Percentiles rank a stretch among this genome's conserved stretches.
Conservation (phyloP, 352 stramenopile genomes). For the Phytopythium vexans region DNA sequence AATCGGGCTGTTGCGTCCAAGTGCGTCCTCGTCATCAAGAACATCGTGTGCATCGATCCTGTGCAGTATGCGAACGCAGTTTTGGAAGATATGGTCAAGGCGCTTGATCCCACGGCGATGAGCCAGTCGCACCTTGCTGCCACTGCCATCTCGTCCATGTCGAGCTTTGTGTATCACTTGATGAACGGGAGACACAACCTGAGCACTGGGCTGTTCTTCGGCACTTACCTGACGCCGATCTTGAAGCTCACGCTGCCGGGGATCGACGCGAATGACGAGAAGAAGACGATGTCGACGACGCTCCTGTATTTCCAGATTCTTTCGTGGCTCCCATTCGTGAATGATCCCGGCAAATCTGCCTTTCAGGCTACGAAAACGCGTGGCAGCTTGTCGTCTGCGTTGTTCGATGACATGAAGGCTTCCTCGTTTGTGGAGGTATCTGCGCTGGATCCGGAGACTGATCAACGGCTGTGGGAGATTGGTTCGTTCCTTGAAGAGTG, state of each 20-base stretch:
- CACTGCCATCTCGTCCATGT: slow-evolving; percentile 68
- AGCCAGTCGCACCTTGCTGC: slow-evolving; percentile 71
- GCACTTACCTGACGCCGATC: slow-evolving; percentile 51
- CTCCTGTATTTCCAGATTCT: slow-evolving; percentile 67
- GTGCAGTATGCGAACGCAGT: slow-evolving; percentile 34
- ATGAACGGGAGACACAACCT: slow-evolving; percentile 53
- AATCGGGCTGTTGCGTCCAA: slow-evolving; percentile 53
- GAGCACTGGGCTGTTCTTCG: slow-evolving; percentile 47
- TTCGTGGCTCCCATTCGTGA: slow-evolving; percentile 66
- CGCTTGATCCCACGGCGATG: slow-evolving; percentile 58
- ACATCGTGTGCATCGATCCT: slow-evolving; percentile 52
- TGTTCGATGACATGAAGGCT: slow-evolving; percentile 43
- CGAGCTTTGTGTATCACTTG: slow-evolving; percentile 53
- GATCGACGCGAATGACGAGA: slow-evolving; percentile 78
- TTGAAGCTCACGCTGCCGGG: slow-evolving; percentile 61
- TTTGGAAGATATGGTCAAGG: slow-evolving; percentile 71
- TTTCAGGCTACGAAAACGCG: slow-evolving; percentile 37
- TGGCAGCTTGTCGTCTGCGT: slow-evolving; percentile 19
- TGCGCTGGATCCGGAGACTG: slow-evolving; percentile 23
- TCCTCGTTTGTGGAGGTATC: slow-evolving; percentile 38
- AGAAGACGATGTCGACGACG: slow-evolving; percentile 64
- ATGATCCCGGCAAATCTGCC: slow-evolving; percentile 46
- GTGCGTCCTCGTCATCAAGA: slow-evolving; percentile 74
- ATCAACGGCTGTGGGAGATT: slow-evolving; percentile 57
- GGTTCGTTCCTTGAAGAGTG: slow-evolving; percentile 64